Evolutionary conservation across 169 alveolate species (phyloP), one percentile per base, ranked within the genome.

Genomic region (Theileria parva): DNA sequence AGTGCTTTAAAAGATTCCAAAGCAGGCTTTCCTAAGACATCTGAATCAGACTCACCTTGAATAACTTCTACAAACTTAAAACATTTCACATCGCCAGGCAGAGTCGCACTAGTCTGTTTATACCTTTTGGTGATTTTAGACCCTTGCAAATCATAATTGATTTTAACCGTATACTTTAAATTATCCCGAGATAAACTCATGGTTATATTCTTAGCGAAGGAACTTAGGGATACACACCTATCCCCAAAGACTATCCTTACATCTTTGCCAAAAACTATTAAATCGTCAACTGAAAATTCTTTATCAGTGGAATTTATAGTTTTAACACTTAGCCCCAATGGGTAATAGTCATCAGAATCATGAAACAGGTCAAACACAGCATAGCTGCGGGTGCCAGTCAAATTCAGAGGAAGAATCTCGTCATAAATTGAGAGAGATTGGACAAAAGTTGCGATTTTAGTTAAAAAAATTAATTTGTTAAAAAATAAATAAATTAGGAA

Each of bases 81-180:
- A 17, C 6, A 30, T 21, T 6, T 67, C 65, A 5, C n/a, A 12
- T 67, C 28, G 5, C 65, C 59, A 5, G 60, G 30, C 9, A 7
- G 21, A 6, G 61, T 27, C 21, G 19, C 1, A 27, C 11, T 53
- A 59, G 71, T 7, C 37, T 72, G 59, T 44, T 53, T 44, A 28
- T 72, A 72, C 59, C 55, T 72, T 19, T 25, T 53, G 15, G 23
- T 21, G 23, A 72, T 72, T 37, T 25, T 32, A 3, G 74, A 17
- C 28, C 89, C 89, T 25, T 63, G 76, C 32, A 83, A 67, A n/a
- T 74, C 86, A 50, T 83, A 83, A 34, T 51, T 59, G 7, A 83
- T 21, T 28, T 55, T 2, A 2, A 83, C 63, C 23, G 68, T 28
- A 4, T 78, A 37, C 19, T 55, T 83, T 1, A 64, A 21, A 6